phyloP scores from a whole-genome alignment of 2,329 filamentous ascomycete genomes.

The Colletotrichum trifolii region DNA sequence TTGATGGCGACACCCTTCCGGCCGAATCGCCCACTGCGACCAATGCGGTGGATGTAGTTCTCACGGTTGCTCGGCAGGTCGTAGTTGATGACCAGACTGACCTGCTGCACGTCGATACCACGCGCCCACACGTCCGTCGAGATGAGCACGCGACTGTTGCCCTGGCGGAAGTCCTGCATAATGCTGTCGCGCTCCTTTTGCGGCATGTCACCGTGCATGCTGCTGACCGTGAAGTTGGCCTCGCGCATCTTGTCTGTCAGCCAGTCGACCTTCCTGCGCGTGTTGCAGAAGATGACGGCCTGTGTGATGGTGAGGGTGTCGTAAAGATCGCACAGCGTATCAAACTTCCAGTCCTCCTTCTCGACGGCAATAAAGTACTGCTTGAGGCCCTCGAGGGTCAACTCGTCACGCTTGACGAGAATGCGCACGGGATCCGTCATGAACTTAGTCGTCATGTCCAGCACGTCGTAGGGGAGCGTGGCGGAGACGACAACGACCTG shows the following conservation, averaged over 20 bases:
- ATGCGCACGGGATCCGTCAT: conserved; percentile 98
- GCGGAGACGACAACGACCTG: conserved; percentile 99
- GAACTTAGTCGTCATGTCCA: conserved; percentile 99
- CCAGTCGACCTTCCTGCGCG: conserved; percentile 98
- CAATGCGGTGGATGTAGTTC: conserved; percentile 99
- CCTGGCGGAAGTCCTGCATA: conserved; percentile 98
- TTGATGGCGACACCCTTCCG: conserved; percentile 99
- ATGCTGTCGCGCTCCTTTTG: conserved; percentile 98
- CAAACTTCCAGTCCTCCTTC: conserved; percentile 99
- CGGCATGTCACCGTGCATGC: conserved; percentile 99
- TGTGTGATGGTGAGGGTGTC: conserved; percentile 98
- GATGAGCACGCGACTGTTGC: conserved; percentile 94
- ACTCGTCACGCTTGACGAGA: conserved; percentile 96
- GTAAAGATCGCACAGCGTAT: conserved; percentile 98
- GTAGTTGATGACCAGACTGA: conserved; percentile 98
- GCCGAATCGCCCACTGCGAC: conserved; percentile 93
- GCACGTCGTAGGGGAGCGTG: conserved; percentile 95
- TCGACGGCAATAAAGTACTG: conserved; percentile 99
- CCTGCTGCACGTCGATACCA: conserved; percentile 98
- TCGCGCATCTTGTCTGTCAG: conserved; percentile 99
- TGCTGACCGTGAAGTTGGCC: conserved; percentile 97
- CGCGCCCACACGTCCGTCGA: conserved; percentile 98
- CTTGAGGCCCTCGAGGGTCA: conserved; percentile 97
- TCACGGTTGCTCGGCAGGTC: conserved; percentile 98
- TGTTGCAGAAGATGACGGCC: conserved; percentile 99